Evolutionary conservation across 2,329 filamentous ascomycete species (phyloP).

Genomic region (Ophiostoma sp.): DNA sequence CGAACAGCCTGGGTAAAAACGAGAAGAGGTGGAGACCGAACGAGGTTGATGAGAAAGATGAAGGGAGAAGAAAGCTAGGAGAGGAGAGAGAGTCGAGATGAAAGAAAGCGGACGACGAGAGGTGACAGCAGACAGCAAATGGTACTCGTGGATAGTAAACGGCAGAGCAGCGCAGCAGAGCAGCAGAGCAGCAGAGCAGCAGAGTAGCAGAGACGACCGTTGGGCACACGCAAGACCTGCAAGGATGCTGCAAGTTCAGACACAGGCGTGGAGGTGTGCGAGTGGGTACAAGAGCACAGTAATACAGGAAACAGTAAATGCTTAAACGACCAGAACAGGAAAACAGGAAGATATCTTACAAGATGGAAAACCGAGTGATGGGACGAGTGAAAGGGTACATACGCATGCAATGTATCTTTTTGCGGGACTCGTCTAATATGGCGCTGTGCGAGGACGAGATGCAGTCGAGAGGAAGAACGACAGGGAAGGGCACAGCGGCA

Average conservation of each 20-base stretch:
- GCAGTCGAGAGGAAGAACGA: constrained; percentile 9
- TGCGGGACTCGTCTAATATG: constrained; percentile 20
- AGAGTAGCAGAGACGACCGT: constrained; percentile 14
- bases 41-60: neutral
- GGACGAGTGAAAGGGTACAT: constrained; percentile 1
- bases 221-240: constrained; percentile 18
- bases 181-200: neutral
- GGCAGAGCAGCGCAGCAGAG: neutral
- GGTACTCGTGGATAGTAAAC: neutral
- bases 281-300: too few species aligned
- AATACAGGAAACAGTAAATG: too few species aligned
- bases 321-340: too few species aligned
- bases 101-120: too few species aligned
- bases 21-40: neutral
- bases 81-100: neutral
- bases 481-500: constrained; percentile 18
- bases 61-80: neutral
- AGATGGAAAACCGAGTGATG: neutral
- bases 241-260: constrained; percentile 16
- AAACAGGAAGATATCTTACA: too few species aligned
- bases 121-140: neutral
- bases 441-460: constrained; percentile 18
- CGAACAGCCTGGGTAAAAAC: neutral
- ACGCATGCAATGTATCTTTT: constrained; percentile 7
- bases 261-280: too few species aligned